Evolutionary conservation across 2,329 filamentous ascomycete species (phyloP), one percentile per base, ranked within the genome.

Genomic region (Pleoardoris graminearum): DNA sequence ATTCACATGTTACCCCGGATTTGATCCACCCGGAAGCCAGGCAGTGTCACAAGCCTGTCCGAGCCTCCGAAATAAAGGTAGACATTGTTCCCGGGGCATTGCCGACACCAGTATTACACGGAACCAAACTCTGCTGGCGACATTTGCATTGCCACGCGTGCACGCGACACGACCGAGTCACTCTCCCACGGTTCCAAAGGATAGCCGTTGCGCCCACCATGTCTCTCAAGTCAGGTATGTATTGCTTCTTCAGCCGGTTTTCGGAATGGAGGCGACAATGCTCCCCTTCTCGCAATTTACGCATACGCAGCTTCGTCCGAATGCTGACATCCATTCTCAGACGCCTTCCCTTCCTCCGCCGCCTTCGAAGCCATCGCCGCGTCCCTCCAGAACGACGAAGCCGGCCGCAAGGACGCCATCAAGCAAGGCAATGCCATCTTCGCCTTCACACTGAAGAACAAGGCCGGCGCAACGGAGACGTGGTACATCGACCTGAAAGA

Each of bases 401-500:
- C 83, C 60, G 89, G 91, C 68, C 86, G 87, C 77, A 88, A 95
- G 79, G 87, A 91, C 61, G 92, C 93, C 63, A 87, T 97, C 76
- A 93, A 95, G 78, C 85, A 91, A 72, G 93, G 86, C 71, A 88
- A 88, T 67, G 91, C 89, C 55, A 80, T 97, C 74, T 97, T 96
- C 75, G 87, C 87, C 55, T 97, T 99, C 79, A 91, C 85, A 49
- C 80, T 99, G 62, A 97, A 96, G 83, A 99, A 99, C 82, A 76
- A 80, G 53, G 82, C 82, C 21, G 91, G 90, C 66, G 84, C 92
- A 75, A 86, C 86, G 53, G 86, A 90, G 68, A 89, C 85, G 77
- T 99, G 94, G 94, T 85, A 95, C 79, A 90, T 99, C 65, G 94
- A 99, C 75, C 85, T 99, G 57, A 97, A 97, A 82, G 84, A 95